Conservation (phyloP, 805 yeast species). For the Suhomyces emberorum region DNA sequence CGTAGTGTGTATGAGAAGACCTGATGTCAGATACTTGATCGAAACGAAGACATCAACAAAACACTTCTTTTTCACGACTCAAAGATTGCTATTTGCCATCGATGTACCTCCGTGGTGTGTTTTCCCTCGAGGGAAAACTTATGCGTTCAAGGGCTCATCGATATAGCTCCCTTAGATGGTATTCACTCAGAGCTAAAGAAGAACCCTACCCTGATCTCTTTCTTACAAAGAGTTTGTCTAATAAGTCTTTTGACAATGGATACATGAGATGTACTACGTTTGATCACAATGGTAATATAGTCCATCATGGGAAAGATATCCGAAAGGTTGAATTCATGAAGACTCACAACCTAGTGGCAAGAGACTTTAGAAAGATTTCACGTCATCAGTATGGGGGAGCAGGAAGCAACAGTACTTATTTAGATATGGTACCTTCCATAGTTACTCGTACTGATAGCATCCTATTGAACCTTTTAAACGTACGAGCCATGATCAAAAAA, state of each 20-base stretch:
- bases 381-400: slow-evolving; percentile 17
- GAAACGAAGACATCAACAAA: too few relatives aligned
- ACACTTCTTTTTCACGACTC: too few relatives aligned
- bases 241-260: slow-evolving; percentile 25
- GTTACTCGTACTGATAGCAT: slow-evolving; percentile 47
- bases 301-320: slow-evolving; percentile 44
- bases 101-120: not conserved
- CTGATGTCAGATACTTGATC: too few relatives aligned
- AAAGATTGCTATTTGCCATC: not conserved
- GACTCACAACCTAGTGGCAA: slow-evolving; percentile 46
- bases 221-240: slow-evolving; percentile 18
- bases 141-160: too few relatives aligned
- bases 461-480: slow-evolving; percentile 46
- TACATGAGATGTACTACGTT: slow-evolving; percentile 49
- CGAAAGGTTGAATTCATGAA: slow-evolving; percentile 42
- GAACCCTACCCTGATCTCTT: slow-evolving; percentile 14
- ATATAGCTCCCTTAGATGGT: too few relatives aligned
- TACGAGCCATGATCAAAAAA: slow-evolving; percentile 50
- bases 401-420: slow-evolving; percentile 14
- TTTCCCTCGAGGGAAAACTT: too few relatives aligned
- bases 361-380: slow-evolving; percentile 57
- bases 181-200: not conserved
- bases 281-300: slow-evolving; percentile 42
- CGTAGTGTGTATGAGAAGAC: too few relatives aligned
- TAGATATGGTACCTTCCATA: slow-evolving; percentile 57